Percentiles rank a stretch among this genome's conserved stretches.
Evolutionary conservation across 73 alveolate species (phyloP).

Genomic region (Stentor roeselii): DNA sequence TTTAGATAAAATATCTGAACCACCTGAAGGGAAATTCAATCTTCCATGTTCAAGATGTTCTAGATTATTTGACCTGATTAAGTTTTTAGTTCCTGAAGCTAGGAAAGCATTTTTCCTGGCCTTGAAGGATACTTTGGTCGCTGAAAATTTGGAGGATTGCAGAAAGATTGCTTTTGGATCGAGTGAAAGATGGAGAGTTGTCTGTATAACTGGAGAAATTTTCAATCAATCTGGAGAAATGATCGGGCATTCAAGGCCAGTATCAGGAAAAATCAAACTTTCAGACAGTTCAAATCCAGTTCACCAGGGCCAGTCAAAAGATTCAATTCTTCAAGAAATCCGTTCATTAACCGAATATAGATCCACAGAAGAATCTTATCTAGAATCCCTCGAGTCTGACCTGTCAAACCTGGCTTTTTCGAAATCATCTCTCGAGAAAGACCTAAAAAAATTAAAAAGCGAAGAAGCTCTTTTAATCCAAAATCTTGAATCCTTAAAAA

Average conservation of each 20-base stretch:
- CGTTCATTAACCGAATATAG: neutral
- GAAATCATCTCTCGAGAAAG: too few species aligned
- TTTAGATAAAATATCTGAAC: slow-evolving; percentile 42
- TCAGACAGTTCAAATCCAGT: neutral
- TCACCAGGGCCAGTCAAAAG: neutral
- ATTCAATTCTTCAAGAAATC: too few species aligned
- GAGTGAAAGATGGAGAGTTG: slow-evolving; percentile 58
- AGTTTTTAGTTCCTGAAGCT: slow-evolving; percentile 33
- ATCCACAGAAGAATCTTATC: neutral
- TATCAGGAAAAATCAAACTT: slow-evolving; percentile 66
- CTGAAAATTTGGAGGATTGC: slow-evolving; percentile 56
- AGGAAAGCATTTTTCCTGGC: slow-evolving; percentile 57
- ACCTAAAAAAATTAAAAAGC: neutral
- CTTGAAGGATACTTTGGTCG: slow-evolving; percentile 72
- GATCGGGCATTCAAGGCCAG: slow-evolving; percentile 49
- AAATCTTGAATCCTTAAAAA: too few species aligned
- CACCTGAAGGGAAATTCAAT: neutral
- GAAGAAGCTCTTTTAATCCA: neutral
- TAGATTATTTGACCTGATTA: slow-evolving; percentile 50
- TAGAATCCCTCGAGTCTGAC: too few species aligned
- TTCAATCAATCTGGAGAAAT: slow-evolving; percentile 78
- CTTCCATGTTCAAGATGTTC: neutral
- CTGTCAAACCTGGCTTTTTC: too few species aligned
- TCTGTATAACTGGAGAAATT: slow-evolving; percentile 74
- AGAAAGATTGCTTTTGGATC: slow-evolving; percentile 67